phyloP scores from a whole-genome alignment of 768 basidiomycete species.

The Boletus bicolor region DNA sequence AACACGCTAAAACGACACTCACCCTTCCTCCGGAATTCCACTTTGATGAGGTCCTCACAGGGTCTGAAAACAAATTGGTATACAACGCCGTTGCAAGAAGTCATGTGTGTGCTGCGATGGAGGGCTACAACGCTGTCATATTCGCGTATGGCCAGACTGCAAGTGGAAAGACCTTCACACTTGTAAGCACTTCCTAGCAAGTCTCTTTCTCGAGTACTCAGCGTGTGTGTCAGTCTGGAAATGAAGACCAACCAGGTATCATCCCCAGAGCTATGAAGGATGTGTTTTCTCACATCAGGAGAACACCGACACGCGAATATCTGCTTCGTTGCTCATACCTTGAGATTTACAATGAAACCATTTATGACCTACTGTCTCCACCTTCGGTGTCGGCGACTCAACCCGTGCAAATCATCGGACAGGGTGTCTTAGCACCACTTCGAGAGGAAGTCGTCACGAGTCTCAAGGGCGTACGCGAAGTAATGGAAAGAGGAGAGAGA shows the following conservation, averaged over 20 bases:
- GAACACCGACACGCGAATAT: constrained; percentile 79
- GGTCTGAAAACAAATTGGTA: constrained; percentile 74
- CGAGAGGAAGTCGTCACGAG: constrained; percentile 94
- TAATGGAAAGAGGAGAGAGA: constrained; percentile 81
- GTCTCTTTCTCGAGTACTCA: constrained; percentile 34
- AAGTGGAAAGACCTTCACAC: constrained; percentile 70
- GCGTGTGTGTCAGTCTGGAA: constrained; percentile 50
- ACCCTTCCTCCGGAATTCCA: constrained; percentile 49
- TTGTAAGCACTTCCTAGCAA: constrained; percentile 33
- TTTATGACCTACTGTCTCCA: constrained; percentile 82
- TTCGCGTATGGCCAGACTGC: constrained; percentile 95
- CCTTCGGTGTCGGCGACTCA: constrained; percentile 49
- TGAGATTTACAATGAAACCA: constrained; percentile 94
- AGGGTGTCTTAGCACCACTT: constrained; percentile 67
- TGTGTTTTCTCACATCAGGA: constrained; percentile 80
- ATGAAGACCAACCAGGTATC: constrained; percentile 84
- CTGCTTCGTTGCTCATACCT: constrained; percentile 95
- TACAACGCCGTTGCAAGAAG: constrained; percentile 74
- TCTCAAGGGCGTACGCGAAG: constrained; percentile 79
- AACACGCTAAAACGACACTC: constrained; percentile 46
- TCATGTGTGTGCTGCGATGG: constrained; percentile 90
- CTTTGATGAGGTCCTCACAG: constrained; percentile 76
- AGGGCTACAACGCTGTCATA: constrained; percentile 92
- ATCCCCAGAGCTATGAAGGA: constrained; percentile 92
- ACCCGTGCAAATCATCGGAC: constrained; percentile 74